Conservation (phyloP, 768 basidiomycete genomes). For the Serendipita sp. region DNA sequence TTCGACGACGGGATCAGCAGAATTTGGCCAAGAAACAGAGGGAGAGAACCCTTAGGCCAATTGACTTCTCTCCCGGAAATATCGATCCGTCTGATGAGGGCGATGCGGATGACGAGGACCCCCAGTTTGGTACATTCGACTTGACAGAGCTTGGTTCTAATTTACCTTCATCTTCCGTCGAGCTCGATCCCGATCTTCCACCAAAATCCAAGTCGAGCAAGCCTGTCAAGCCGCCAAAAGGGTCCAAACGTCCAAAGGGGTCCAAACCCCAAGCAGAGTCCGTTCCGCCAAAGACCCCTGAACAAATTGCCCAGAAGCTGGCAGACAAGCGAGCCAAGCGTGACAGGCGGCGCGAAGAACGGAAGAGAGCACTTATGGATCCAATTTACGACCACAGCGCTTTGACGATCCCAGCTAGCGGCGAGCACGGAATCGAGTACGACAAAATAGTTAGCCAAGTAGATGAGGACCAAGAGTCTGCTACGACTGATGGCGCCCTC, state of each 20-base stretch:
- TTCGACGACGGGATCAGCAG: neutral
- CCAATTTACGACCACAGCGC: constrained; percentile 9
- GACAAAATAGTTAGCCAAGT: neutral
- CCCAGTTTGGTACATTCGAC: neutral
- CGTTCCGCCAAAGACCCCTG: constrained; percentile 10
- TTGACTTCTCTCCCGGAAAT: neutral
- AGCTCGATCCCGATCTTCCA: neutral
- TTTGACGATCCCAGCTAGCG: neutral
- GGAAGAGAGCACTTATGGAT: constrained; percentile 15
- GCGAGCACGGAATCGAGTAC: neutral
- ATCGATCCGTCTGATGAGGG: neutral
- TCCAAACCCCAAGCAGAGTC: neutral
- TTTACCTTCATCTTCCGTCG: neutral
- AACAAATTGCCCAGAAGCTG: constrained; percentile 18
- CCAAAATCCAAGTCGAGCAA: neutral
- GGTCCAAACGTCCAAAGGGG: neutral
- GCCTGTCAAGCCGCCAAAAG: constrained; percentile 14
- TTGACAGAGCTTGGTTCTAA: neutral
- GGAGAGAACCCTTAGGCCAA: neutral
- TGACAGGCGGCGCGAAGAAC: constrained; percentile 37
- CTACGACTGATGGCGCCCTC: constrained; percentile 9
- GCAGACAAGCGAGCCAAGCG: constrained; percentile 28
- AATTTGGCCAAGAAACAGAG: neutral
- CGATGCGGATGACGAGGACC: neutral
- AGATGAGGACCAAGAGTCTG: neutral